Evolutionary conservation across 768 basidiomycete genomes (phyloP), one percentile per base, ranked within the genome.

Genomic region (Clitopilus hobsonii): DNA sequence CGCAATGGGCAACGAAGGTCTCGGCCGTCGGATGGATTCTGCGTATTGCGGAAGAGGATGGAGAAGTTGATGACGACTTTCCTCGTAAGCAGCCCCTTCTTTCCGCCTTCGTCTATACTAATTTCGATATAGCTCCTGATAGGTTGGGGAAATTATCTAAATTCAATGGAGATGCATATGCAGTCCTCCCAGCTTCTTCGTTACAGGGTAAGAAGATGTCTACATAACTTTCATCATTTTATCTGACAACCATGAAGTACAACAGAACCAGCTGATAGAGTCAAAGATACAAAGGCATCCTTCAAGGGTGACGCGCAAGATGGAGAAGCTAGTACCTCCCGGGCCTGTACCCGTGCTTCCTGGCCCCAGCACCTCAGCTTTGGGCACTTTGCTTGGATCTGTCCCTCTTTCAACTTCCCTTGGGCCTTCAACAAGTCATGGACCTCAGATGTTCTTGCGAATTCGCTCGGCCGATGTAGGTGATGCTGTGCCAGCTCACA

Each of bases 61-160:
- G 97, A 14, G 96, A 98, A 68, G 93, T 98, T 0, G 97, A 99
- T 66, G 97, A 98, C 67, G 97, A 99, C 72, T 98, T 95, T 65
- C 97, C 96, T 22, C 90, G 95, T 96, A 67, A 62, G 91, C 77
- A 51, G 49, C 27, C 18, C 41, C 26, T n/a, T 36, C 26, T 53
- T 48, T 16, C 20, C 27, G 38, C 38, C 28, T 14, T 20, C 4
- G 5, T 28, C 47, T 20, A 52, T 60, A 56, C 56, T 7, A 54
- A 53, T 26, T 23, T 41, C 50, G n/a, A 23, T 20, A n/a, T 60
- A 96, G 96, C 96, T 0, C 90, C 95, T 7, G 97, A 98, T 67
- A 79, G 97, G 20, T 85, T 85, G 30, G 84, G 89, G 0, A 88
- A 88, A 62, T 84, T 96, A 20, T 78, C 83, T 18, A 96, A 92